Evolutionary conservation across 225 moss, liverwort and hornwort genomes (phyloP), one percentile per base, ranked within the genome.

Genomic region (Marchantia paleacea): DNA sequence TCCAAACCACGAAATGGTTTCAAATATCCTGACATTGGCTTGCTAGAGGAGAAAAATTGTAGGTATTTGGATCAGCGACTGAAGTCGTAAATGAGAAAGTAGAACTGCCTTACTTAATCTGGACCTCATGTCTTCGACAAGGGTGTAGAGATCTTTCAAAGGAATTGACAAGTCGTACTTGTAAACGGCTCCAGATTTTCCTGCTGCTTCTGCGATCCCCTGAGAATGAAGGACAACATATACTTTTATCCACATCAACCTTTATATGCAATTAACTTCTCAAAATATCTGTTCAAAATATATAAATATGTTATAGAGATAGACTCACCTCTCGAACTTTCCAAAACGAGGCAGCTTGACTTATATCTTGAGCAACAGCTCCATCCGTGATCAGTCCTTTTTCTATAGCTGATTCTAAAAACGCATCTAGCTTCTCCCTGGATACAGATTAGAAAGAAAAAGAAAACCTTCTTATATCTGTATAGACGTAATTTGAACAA

Each of bases 111-210:
- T 83, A 96, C 97, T 90, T 66, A 99, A 84, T 85, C 87, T 86
- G 61, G 75, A 84, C 75, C 92, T 87, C 71, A 99, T 64, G 76
- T 99, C 93, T 83, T 97, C 97, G 55, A 92, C 95, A 79, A 99
- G 86, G 75, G 55, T 81, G 72, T 99, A 95, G 63, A 84, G 90
- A 83, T 94, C 73, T 62, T 85, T 85, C 52, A 92, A 80, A 69
- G 95, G 83, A 70, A 99, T 55, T 10, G 97, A 93, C 26, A 99
- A 84, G 83, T 99, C 97, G 78, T 99, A 99, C 82, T 99, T 99
- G 67, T 99, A 99, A 22, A 90, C 86, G 73, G 89, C 93, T 82
- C 95, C 97, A 81, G 88, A 90, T 82, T 95, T 99, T 68, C 82
- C 85, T 54, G 91, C 85, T 82, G 97, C 93, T 85, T 99, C 95